Percentiles rank a stretch among this genome's conserved stretches.
Evolutionary conservation across 306 rosid genomes (phyloP).

Genomic region (Acacia melanoxylon): DNA sequence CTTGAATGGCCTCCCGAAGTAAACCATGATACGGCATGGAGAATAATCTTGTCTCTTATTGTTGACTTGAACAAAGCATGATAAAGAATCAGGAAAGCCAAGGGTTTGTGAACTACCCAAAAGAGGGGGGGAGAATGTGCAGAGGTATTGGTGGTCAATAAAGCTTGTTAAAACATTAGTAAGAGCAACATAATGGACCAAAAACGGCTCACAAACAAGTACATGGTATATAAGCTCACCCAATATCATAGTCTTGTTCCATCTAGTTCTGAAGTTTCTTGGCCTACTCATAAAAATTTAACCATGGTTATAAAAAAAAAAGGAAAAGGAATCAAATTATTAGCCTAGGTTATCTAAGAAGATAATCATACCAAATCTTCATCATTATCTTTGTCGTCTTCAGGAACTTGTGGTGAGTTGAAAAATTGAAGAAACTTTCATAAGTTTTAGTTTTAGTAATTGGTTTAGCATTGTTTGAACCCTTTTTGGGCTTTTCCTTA

Average conservation of each 20-base stretch:
- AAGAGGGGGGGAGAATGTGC: too few relatives aligned
- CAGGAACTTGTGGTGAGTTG: slow-evolving; percentile 86
- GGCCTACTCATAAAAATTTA: too few relatives aligned
- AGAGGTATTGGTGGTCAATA: too few relatives aligned
- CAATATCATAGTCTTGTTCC: too few relatives aligned
- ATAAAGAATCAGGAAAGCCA: too few relatives aligned
- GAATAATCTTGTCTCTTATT: too few relatives aligned
- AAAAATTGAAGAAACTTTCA: slow-evolving; percentile 94
- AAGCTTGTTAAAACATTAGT: not conserved
- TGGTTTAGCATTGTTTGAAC: slow-evolving; percentile 90
- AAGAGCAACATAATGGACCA: not conserved
- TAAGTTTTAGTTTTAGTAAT: slow-evolving; percentile 34
- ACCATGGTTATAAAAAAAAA: too few relatives aligned
- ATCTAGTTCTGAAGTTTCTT: too few relatives aligned
- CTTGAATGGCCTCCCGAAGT: too few relatives aligned
- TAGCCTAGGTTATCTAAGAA: not conserved
- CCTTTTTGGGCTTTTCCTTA: slow-evolving; percentile 96
- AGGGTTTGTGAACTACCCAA: accelerated
- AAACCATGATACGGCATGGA: too few relatives aligned
- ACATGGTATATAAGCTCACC: too few relatives aligned
- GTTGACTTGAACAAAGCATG: too few relatives aligned
- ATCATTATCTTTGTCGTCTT: slow-evolving; percentile 80
- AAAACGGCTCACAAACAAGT: not conserved
- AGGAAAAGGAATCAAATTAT: not conserved
- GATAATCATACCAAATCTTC: slow-evolving; percentile 65